These are phyloP conservation scores for Coniosporium tulheliwenetii DNA, from an alignment of 2,329 filamentous ascomycete genomes.

Conservation along the genomic window DNA sequence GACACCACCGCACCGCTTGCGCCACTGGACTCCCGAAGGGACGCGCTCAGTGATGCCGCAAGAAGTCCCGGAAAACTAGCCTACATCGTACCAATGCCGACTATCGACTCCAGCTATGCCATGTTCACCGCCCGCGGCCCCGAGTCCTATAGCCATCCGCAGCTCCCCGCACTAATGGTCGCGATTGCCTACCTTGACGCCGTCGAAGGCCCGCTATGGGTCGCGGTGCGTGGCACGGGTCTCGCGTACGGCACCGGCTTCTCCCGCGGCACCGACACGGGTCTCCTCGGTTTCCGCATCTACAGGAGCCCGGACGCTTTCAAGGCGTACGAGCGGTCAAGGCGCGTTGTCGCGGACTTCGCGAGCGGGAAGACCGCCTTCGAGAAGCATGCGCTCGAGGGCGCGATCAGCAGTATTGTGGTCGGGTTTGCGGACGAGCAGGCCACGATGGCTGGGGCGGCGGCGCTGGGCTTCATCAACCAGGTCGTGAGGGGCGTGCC, in stretches of 20 bases:
- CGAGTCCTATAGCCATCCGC: conserved; percentile 58
- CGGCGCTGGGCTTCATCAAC: conserved; percentile 67
- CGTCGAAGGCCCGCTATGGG: conserved; percentile 89
- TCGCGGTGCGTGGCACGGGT: conserved; percentile 79
- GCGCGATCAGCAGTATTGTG: conserved; percentile 80
- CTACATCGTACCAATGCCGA: conserved; percentile 76
- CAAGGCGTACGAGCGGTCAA: conserved; percentile 69
- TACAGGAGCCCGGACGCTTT: conserved; percentile 82
- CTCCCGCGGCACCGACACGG: conserved; percentile 59
- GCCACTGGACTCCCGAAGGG: conserved; percentile 53
- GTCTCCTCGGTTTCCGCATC: conserved; percentile 68
- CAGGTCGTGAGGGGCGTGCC: conserved; percentile 64
- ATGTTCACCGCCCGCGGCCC: conserved; percentile 62
- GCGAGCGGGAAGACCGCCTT: conserved; percentile 56
- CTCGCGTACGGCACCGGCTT: conserved; percentile 84
- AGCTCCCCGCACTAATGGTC: conserved; percentile 71
- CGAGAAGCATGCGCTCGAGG: conserved; percentile 71
- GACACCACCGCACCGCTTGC: conserved; percentile 40
- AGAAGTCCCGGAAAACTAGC: conserved; percentile 57
- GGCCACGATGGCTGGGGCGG: conserved; percentile 67
- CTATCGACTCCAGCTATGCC: conserved; percentile 83
- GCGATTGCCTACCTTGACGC: conserved; percentile 83
- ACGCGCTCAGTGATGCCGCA: conserved; percentile 62
- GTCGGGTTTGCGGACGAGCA: conserved; percentile 78
- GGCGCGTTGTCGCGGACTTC: conserved; percentile 58